These are phyloP conservation scores for Rutstroemia sp. DNA, from an alignment of 2,329 filamentous ascomycete species.

Conservation along the genomic window DNA sequence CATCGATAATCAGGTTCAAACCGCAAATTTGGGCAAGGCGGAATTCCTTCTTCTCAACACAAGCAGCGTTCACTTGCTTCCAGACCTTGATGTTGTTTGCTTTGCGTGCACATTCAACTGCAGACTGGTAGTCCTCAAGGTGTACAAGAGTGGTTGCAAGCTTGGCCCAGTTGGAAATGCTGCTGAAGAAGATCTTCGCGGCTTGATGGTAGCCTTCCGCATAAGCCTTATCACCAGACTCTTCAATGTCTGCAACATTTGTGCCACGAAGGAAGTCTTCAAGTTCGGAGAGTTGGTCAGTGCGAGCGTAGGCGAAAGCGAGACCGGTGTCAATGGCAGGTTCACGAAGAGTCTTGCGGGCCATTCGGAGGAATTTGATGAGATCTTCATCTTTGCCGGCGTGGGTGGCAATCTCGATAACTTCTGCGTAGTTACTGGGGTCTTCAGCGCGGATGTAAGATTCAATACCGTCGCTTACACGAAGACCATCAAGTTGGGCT, in stretches of 20 bases:
- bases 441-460: slow-evolving; percentile 96
- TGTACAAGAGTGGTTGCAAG: slow-evolving; percentile 97
- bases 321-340: slow-evolving; percentile 88
- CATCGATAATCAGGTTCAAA: slow-evolving; percentile 95
- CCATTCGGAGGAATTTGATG: slow-evolving; percentile 94
- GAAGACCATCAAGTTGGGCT: slow-evolving; percentile 91
- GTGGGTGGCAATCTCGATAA: slow-evolving; percentile 91
- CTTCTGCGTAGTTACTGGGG: slow-evolving; percentile 86
- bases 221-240: slow-evolving; percentile 96
- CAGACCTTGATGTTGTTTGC: slow-evolving; percentile 99
- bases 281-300: slow-evolving; percentile 84
- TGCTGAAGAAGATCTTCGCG: slow-evolving; percentile 97
- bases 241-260: slow-evolving; percentile 93
- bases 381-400: slow-evolving; percentile 97
- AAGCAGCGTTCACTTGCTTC: slow-evolving; percentile 97
- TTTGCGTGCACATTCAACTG: slow-evolving; percentile 95
- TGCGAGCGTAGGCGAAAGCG: slow-evolving; percentile 86
- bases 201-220: slow-evolving; percentile 91
- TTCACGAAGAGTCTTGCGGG: slow-evolving; percentile 92
- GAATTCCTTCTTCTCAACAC: slow-evolving; percentile 97
- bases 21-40: slow-evolving; percentile 97
- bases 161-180: slow-evolving; percentile 99
- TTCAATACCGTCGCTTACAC: slow-evolving; percentile 85
- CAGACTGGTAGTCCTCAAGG: slow-evolving; percentile 91
- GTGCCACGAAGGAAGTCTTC: slow-evolving; percentile 92